Base-by-base conservation (phyloP, 331 rosid species). In the Cucumis variabilis region DNA sequence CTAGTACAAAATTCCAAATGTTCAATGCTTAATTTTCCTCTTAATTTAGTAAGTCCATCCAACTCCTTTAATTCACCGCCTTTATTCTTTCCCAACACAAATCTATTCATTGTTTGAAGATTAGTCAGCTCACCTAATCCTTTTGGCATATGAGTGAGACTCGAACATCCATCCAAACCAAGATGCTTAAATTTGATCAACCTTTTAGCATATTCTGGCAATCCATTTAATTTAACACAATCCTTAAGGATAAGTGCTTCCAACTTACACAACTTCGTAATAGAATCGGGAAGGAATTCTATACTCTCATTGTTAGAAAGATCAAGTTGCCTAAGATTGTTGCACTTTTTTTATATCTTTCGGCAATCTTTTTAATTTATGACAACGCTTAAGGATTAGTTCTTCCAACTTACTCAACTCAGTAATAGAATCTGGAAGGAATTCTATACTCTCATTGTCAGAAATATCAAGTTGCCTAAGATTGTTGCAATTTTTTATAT, bases 91-190 rank as follows among this genome's bases (percentile, higher is more conserved):
- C 11, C 50, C 9, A 55, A 9, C 11, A 19, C 28, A 58, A 80
- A 80, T 1, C 10, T 11, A 27, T 17, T 28, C 70, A 28, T 0
- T 28, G 85, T 80, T 55, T 80, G 70, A 55, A 80, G 50, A 80
- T 20, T 19, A 28, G 19, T 80, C 0, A 55, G 19, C 10, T 25
- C 50, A 58, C 85, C 69, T 11, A 80, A 3, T 28, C 69, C 69
- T 28, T 80, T 80, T 27, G 85, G 85, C 50, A 80, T 55, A 25
- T 9, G 41, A 66, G 30, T 66, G 11, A 37, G 30, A 24, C 0
- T 0, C 0, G 0, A 0, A 3, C 76, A 63, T 0, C 10, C 30
- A 0, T 3, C 0, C 13, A 82, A 5, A 23, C 23, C 41, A 62
- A 83, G 86, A 83, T 83, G 73, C 58, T 68, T 83, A 37, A 83